Evolutionary conservation across 225 moss, liverwort and hornwort species (phyloP), one percentile per base, ranked within the genome.

Genomic region (Climacium dendroides): DNA sequence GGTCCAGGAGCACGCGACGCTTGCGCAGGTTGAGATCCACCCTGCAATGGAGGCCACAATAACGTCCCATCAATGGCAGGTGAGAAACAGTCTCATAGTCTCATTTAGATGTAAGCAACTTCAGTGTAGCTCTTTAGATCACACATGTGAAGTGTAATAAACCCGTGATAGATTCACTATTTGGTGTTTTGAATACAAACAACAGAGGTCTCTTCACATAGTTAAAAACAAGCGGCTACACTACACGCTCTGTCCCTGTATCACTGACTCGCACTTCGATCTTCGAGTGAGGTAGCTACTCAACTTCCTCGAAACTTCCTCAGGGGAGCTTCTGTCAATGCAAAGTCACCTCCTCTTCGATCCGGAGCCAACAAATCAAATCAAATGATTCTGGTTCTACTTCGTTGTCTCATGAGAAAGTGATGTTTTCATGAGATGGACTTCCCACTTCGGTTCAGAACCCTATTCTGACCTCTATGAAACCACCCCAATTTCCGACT

Each of bases 1-100:
- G 79, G 89, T 98, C 98, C 19, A 98, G 83, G n/a, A 90, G 91
- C 17, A 98, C 98, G 57, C 98, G 90, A 64, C 98, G 88, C 60
- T 92, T 85, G 67, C 91, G 90, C 10, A 86, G 32, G 57, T 97
- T 97, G 47, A 98, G 89, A 88, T 98, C 90, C 54, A 95, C 87
- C 41, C 87, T 87, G 80, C 8, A 78, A 57, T 58, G 54, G 37
- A 39, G 22, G 24, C 55, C 77, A 78, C 1, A 43, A 59, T 11
- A 58, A 22, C 16, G 35, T 39, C 58, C 23, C 59, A 58, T 83
- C 63, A 23, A 63, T 45, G 60, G 29, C 39, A 78, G 53, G 82
- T 39, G 29, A 37, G 30, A 39, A 34, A 45, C 18, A 34, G 72
- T 39, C 25, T 58, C 72, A 58, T 58, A 18, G 34, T 58, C 43